Evolutionary conservation across 2,329 filamentous ascomycete species (phyloP), one percentile per base, ranked within the genome.

Genomic region (Fusarium cyanostomum): DNA sequence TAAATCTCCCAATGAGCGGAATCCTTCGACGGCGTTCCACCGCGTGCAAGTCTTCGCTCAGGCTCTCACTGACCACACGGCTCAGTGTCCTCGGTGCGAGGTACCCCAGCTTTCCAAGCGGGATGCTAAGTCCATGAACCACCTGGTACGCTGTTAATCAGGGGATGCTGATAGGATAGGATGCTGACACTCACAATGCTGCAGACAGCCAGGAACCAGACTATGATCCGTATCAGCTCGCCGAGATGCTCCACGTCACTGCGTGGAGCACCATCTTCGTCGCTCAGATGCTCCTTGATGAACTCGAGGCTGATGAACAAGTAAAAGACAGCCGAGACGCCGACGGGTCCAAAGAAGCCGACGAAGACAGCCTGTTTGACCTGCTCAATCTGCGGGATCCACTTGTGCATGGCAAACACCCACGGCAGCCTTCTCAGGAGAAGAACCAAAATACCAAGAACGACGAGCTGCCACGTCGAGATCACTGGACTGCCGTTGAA

Each of bases 321-420:
- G 73, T 97, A 97, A 74, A 96, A 97, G 16, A 97, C 85, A 1
- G 92, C 94, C 13, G 91, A 92, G 2, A 97, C 93, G 3, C 94
- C 93, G 53, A 97, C 94, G 0, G 94, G 94, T 0, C 94, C 94
- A 65, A 97, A 97, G 79, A 96, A 97, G 0, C 94, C 94, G 8
- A 95, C 91, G 71, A 96, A 97, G 0, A 91, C 78, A 2, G 92
- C 92, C 66, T 96, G 92, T 5, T 86, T 84, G 27, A 84, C 75
- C 35, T 90, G 82, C 55, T 92, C 86, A 37, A 97, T 93, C 73
- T 96, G 92, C 27, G 86, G 90, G 39, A 97, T 94, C 57, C 84
- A 83, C 67, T 85, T 89, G 72, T 94, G 89, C 75, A 94, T 81
- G 0, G 83, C 85, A 49, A 92, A 85, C 0, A 97, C 82, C 72